Evolutionary conservation across 106 monocot genomes (phyloP).

Genomic region (Triglochin maritima): DNA sequence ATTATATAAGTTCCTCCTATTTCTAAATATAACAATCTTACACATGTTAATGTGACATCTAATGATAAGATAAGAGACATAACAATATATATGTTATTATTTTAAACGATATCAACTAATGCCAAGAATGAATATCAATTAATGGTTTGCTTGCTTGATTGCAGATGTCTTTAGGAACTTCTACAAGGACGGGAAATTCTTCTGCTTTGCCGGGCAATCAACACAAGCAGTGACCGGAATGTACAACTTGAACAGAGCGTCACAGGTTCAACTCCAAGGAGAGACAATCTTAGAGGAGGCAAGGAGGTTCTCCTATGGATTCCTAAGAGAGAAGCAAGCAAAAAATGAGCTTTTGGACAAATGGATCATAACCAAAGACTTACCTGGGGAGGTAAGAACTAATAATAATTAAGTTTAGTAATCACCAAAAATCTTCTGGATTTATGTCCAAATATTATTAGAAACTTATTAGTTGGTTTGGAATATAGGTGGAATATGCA

Average conservation of each 20-base stretch:
- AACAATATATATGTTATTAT: too few relatives aligned
- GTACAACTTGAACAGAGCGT: slow-evolving; percentile 82
- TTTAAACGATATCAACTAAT: too few relatives aligned
- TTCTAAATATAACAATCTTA: too few relatives aligned
- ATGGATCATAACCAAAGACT: slow-evolving; percentile 91
- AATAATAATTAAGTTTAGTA: too few relatives aligned
- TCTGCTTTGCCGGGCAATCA: slow-evolving; percentile 81
- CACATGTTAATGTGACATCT: too few relatives aligned
- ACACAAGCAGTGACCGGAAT: slow-evolving; percentile 88
- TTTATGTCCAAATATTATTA: not conserved
- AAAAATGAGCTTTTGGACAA: slow-evolving; percentile 49
- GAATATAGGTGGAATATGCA: slow-evolving; percentile 60
- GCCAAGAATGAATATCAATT: not conserved
- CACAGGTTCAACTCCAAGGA: slow-evolving; percentile 47
- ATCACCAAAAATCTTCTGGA: too few relatives aligned
- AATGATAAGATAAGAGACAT: too few relatives aligned
- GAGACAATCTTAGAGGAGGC: slow-evolving; percentile 60
- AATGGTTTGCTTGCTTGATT: not conserved
- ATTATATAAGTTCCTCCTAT: too few relatives aligned
- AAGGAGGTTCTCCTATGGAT: slow-evolving; percentile 44
- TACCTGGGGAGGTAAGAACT: slow-evolving; percentile 70
- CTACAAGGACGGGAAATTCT: slow-evolving; percentile 72
- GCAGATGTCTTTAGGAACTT: slow-evolving; percentile 69
- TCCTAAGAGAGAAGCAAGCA: slow-evolving; percentile 51
- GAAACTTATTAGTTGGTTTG: not conserved